Evolutionary conservation across 2,329 filamentous ascomycete genomes (phyloP), one percentile per base, ranked within the genome.

Genomic region (Colletotrichum theobromicola): DNA sequence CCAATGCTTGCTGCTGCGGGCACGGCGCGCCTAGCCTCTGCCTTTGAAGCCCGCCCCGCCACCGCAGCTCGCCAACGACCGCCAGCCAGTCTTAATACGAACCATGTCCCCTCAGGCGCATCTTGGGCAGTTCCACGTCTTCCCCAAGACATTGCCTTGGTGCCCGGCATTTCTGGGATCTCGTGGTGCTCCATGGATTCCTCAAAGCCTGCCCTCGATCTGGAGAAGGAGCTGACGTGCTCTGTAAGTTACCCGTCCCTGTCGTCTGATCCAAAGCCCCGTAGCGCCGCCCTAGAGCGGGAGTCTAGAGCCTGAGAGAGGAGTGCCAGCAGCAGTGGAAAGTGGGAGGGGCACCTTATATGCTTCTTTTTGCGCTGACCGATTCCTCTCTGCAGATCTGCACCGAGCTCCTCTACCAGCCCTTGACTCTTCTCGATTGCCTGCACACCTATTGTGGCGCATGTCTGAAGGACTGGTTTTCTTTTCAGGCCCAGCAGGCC

Each of bases 391-490:
- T 26, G 42, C 67, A 98, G 96, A 99, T 99, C 81, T 99, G 97
- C 88, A 98, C 96, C 79, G 97, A 98, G 84, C 91, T 98, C 77
- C 92, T 98, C 76, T 97, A 95, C 85, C 94, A 97, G 83, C 95
- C 96, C 37, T 90, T 98, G 77, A 98, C 95, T 32, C 92, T 98
- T 64, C 94, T 98, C 83, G 95, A 98, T 87, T 98, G 95, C 82
- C 91, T 98, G 58, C 95, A 98, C 85, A 98, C 96, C 60, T 99
- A 97, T 84, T 99, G 97, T 87, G 97, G 96, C 77, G 94, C 94
- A 50, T 99, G 97, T 82, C 84, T 98, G 74, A 98, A 98, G 84
- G 95, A 98, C 87, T 99, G 97, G 97, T 99, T 98, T 82, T 87
- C 88, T 76, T 97, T 92, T 84, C 95, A 98, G 83, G 92, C 93